Evolutionary conservation across 148 eudicot genomes (phyloP).

Genomic region (Talinum fruticosum): DNA sequence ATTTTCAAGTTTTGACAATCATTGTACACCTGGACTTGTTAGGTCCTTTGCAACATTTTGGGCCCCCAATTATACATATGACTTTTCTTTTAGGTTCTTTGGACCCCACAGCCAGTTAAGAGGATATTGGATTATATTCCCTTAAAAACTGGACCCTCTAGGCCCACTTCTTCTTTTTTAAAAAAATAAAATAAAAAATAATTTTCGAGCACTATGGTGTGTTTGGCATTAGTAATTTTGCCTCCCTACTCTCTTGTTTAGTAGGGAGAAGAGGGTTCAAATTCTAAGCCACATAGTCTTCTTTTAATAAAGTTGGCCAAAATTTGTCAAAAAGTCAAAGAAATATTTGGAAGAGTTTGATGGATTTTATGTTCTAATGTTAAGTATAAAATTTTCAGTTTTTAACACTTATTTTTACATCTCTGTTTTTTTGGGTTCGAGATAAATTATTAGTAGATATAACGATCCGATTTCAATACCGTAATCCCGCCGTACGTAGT

Average conservation of each 20-base stretch:
- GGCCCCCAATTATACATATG: conserved; percentile 8
- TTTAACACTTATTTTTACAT: too few relatives aligned
- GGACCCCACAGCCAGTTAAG: conserved; percentile 14
- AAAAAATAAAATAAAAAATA: too few relatives aligned
- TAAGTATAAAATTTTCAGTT: too few relatives aligned
- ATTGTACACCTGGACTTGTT: conserved; percentile 15
- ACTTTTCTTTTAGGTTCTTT: not conserved
- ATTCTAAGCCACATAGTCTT: not conserved
- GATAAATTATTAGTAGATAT: too few relatives aligned
- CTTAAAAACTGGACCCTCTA: not conserved
- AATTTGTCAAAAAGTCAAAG: not conserved
- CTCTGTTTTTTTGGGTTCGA: too few relatives aligned
- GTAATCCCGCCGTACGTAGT: too few relatives aligned
- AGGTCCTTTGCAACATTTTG: conserved; percentile 9
- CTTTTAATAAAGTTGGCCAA: not conserved
- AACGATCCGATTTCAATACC: too few relatives aligned
- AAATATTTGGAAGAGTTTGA: not conserved
- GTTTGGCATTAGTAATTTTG: not conserved
- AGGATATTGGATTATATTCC: not conserved
- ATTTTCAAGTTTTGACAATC: not conserved
- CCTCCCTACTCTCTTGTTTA: not conserved
- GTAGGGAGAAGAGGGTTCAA: not conserved
- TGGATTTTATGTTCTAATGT: not conserved
- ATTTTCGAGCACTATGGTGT: not conserved
- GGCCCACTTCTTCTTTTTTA: not conserved